A percentile compares a stretch with the other conserved stretches of the same genome.
Conservation (phyloP, 2,329 filamentous ascomycete genomes). For the Scytalidium sp. region DNA sequence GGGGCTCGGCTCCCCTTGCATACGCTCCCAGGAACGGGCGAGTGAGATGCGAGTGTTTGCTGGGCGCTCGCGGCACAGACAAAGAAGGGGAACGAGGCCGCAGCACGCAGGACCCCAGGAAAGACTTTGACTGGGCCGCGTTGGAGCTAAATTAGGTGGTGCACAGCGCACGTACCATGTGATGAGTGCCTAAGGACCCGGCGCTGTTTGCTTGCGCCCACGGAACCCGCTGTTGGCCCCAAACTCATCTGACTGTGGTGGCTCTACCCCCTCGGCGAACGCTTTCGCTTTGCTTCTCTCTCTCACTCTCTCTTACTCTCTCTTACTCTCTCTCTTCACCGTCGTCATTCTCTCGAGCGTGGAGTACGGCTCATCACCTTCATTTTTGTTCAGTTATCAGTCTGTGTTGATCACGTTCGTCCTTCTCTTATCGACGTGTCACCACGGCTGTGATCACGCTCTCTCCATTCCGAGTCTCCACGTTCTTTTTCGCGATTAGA, state of each 20-base stretch:
- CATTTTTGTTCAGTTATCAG: background rate
- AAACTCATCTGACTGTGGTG: no score
- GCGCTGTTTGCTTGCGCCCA: no score
- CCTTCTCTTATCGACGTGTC: conserved; percentile 19
- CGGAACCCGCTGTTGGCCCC: background rate
- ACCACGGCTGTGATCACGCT: conserved; percentile 3
- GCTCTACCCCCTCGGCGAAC: background rate
- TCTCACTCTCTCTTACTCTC: background rate
- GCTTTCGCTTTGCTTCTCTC: background rate
- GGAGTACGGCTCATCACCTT: background rate
- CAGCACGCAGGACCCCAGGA: background rate
- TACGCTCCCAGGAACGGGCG: no score
- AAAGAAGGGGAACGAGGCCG: background rate
- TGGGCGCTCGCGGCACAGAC: background rate
- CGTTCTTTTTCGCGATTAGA: conserved; percentile 5
- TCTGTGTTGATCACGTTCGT: conserved; percentile 10
- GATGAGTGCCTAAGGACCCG: no score
- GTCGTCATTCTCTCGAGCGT: conserved; percentile 3
- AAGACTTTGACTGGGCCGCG: no score
- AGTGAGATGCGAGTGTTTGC: no score
- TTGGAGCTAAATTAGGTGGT: no score
- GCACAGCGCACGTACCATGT: no score
- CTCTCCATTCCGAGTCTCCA: conserved; percentile 1
- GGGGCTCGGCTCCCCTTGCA: background rate
- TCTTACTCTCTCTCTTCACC: conserved; percentile 4